Conservation (phyloP, 2,329 filamentous ascomycete species). For the Pestalotiopsis fici region DNA sequence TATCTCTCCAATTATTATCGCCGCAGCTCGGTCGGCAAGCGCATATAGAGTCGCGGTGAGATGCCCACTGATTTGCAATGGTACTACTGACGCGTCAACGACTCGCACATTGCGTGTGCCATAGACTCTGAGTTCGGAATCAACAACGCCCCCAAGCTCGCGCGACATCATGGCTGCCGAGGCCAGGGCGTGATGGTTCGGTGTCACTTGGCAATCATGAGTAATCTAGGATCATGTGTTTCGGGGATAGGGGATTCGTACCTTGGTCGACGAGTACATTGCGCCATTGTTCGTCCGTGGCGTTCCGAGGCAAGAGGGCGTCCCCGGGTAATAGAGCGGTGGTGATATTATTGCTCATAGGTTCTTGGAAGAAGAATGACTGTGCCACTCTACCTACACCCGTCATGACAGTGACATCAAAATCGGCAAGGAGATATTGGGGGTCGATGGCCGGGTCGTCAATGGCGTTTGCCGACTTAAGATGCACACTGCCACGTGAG, state of each 20-base stretch:
- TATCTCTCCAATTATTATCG: constrained; percentile 24
- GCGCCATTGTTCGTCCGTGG: constrained; percentile 29
- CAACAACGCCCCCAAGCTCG: constrained; percentile 50
- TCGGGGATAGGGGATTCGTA: constrained; percentile 4
- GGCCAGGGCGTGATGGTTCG: constrained; percentile 46
- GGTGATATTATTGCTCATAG: constrained; percentile 20
- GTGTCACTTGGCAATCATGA: constrained; percentile 15
- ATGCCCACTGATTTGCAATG: constrained; percentile 48
- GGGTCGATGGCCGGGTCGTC: constrained; percentile 37
- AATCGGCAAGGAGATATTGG: constrained; percentile 34
- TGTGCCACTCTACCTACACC: constrained; percentile 28
- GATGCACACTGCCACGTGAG: constrained; percentile 40
- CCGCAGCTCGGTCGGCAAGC: constrained; percentile 46
- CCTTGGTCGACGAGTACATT: constrained; percentile 16
- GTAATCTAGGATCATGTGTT: not conserved
- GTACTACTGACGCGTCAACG: constrained; percentile 49
- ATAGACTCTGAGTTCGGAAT: constrained; percentile 47
- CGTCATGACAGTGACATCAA: constrained; percentile 32
- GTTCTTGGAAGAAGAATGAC: constrained; percentile 30
- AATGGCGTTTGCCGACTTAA: constrained; percentile 34
- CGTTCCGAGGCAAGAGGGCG: constrained; percentile 25
- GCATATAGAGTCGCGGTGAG: constrained; percentile 55
- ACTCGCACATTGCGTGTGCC: constrained; percentile 50
- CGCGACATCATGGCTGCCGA: constrained; percentile 53
- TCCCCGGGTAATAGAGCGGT: constrained; percentile 20